phyloP scores from a whole-genome alignment of 805 yeast genomes.

The Ogataea pignaliae region DNA sequence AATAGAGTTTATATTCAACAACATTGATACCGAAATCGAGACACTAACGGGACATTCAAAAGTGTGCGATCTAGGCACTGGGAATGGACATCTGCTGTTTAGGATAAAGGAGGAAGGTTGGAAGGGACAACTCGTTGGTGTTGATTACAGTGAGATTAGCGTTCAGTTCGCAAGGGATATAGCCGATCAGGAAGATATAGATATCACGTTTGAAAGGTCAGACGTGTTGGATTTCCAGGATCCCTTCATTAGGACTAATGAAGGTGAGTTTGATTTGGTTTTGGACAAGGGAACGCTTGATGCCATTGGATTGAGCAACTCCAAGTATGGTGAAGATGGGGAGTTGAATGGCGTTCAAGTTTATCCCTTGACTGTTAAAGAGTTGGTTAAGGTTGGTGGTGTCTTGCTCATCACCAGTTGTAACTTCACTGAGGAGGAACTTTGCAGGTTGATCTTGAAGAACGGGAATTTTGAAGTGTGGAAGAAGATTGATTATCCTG shows the following conservation, averaged over 20 bases:
- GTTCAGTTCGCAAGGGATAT: constrained; percentile 67
- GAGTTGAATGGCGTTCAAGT: constrained; percentile 48
- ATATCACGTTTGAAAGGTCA: constrained; percentile 53
- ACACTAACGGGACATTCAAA: constrained; percentile 29
- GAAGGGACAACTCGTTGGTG: constrained; percentile 58
- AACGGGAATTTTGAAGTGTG: constrained; percentile 46
- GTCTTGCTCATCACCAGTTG: constrained; percentile 84
- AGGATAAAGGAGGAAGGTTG: constrained; percentile 62
- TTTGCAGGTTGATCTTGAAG: constrained; percentile 48
- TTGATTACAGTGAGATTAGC: constrained; percentile 85
- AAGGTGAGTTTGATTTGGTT: constrained; percentile 59
- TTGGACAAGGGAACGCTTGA: constrained; percentile 95
- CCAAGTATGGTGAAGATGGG: constrained; percentile 40
- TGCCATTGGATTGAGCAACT: constrained; percentile 85
- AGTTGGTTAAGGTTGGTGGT: constrained; percentile 50
- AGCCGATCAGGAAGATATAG: constrained; percentile 35
- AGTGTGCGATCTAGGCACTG: constrained; percentile 87
- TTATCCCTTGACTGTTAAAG: constrained; percentile 58
- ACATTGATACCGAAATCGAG: constrained; percentile 31
- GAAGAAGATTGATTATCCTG: constrained; percentile 71
- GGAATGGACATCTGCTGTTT: constrained; percentile 88
- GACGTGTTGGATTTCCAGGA: constrained; percentile 55
- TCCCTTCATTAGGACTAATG: constrained; percentile 25
- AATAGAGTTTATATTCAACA: constrained; percentile 62
- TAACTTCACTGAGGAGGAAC: constrained; percentile 83